Evolutionary conservation across 2,329 filamentous ascomycete genomes (phyloP), one percentile per base, ranked within the genome.

Genomic region (Cryphonectria japonica): DNA sequence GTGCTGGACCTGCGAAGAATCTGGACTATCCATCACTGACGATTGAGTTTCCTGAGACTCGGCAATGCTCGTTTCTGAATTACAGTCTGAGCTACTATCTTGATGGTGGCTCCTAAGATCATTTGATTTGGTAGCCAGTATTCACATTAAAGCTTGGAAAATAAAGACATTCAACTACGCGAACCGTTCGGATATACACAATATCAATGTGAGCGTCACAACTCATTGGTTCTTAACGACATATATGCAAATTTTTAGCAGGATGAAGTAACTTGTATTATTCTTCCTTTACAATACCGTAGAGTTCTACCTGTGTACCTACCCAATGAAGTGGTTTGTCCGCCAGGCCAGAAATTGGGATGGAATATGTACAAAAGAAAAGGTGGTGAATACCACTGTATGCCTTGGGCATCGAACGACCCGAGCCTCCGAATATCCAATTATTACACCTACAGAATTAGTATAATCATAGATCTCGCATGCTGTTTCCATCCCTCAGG

Each of bases 81-180:
- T 71, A 71, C n/a, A 69, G 52, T 14, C 9, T 71, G 7, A 63
- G 26, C 1, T 71, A 71, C 52, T 71, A 71, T 46, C 62, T 71
- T 19, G 70, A 71, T 32, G 67, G 70, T 2, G 70, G 70, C 19
- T 41, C 22, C 3, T 71, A 52, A 7, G 9, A 26, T 43, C 19
- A n/a, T 39, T 3, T 14, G 2, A 14, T 59, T 14, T 59, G 29
- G 14, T 57, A 50, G 16, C 29, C 13, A 16, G 9, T 3, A 39
- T 39, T 39, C 11, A 39, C 26, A 57, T 26, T 19, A 5, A 50
- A 50, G 16, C 46, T 46, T 22, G 5, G 4, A 50, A 50, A 19
- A n/a, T 52, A 26, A 19, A n/a, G 8, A 2, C 37, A 39, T 39
- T 39, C 9, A 39, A 39, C 1, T 39, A 13, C 11, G 3, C 9